These are phyloP conservation scores for Papiliotrema fonsecae DNA, from an alignment of 1,284 basidiomycete species.

Conservation along the genomic window DNA sequence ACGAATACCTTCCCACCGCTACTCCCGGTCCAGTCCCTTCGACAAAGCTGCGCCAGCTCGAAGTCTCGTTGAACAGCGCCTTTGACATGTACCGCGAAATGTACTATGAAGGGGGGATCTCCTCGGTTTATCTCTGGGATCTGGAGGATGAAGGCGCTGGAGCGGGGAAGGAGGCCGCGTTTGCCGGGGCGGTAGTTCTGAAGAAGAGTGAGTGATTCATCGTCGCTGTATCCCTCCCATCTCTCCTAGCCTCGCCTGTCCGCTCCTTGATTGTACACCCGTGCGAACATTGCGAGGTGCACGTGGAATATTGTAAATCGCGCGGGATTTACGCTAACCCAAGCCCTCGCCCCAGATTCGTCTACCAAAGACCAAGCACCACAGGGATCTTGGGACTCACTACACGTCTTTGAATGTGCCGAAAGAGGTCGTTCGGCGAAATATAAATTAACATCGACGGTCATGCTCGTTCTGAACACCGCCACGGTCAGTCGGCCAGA, in stretches of 20 bases:
- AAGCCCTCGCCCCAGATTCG: conserved; percentile 7
- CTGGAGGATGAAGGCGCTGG: conserved; percentile 67
- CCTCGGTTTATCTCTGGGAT: conserved; percentile 99
- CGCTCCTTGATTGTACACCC: too few species aligned
- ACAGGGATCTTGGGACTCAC: conserved; percentile 80
- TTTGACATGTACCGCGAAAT: conserved; percentile 97
- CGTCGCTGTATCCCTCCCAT: too few species aligned
- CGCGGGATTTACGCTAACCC: conserved; percentile 33
- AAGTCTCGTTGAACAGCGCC: conserved; percentile 88
- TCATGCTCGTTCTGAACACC: conserved; percentile 90
- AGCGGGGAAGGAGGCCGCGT: conserved; percentile 50
- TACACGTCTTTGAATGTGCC: conserved; percentile 92
- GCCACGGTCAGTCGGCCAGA: conserved; percentile 48
- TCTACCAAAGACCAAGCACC: neutral
- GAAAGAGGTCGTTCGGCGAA: conserved; percentile 86
- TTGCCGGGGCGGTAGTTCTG: conserved; percentile 92
- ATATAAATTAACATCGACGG: conserved; percentile 95
- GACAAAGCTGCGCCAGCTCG: conserved; percentile 78
- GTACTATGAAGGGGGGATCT: conserved; percentile 96
- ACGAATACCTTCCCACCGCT: conserved; percentile 78
- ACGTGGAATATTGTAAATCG: neutral
- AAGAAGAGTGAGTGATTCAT: conserved; percentile 87
- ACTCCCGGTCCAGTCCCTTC: conserved; percentile 83
- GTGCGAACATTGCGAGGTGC: too few species aligned
- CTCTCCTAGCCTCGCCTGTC: too few species aligned